Evolutionary conservation across 2,329 filamentous ascomycete genomes (phyloP), one percentile per base, ranked within the genome.

Genomic region (Camptophora hylomeconis): DNA sequence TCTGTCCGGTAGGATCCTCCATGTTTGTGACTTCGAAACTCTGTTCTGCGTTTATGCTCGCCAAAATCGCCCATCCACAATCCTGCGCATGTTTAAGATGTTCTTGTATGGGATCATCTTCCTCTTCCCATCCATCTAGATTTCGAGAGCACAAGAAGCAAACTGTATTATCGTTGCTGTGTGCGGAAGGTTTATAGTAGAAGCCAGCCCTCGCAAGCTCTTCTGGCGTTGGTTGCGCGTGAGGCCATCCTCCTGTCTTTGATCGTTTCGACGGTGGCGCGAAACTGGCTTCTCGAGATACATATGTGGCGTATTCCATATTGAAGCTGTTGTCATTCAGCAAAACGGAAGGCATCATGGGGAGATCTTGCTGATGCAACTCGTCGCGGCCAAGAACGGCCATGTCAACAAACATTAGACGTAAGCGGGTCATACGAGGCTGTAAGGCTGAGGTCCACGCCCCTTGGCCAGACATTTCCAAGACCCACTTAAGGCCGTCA

Each of bases 121-220:
- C 73, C 20, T 76, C 67, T 46, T 95, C 87, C 89, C 89, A 98
- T 35, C 84, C 86, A 50, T 92, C 84, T 8, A 98, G 67, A 31
- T 76, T 72, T 50, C 82, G 80, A 38, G 73, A 63, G 58, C 89
- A 98, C 20, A 84, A 65, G 54, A 92, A 95, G 53, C 89, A 98
- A 42, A 73, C 70, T 26, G 81, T 81, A 53, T 95, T 95, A 53
- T 98, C 89, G 20, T 76, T 76, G 47, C 75, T 80, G 25, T 72
- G 67, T 28, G 71, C 64, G 9, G 70, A 72, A 2, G 89, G 87
- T 36, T 75, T 71, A 58, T 82, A 95, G 58, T 78, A 89, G 59
- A 98, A 93, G 20, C 89, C 89, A 32, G 89, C 87, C 48, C 72
- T 74, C 4, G 89, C 87, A 45, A 98, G 75, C 80, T 77, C 69